phyloP scores from a whole-genome alignment of 1,284 basidiomycete species.

The Heliocybe sulcata region DNA sequence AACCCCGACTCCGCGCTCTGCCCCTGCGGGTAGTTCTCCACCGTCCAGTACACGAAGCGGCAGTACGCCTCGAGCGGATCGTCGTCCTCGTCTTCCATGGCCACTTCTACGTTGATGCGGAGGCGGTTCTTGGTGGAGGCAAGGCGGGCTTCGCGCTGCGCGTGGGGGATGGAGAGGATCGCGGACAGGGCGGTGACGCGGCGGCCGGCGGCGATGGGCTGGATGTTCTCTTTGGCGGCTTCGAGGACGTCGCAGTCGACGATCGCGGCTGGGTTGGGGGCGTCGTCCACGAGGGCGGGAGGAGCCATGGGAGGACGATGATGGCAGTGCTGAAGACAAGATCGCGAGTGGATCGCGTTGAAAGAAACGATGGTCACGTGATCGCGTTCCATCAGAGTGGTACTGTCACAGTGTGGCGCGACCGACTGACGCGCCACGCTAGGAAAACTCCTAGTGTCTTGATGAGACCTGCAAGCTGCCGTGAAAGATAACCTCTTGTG shows the following conservation, averaged over 20 bases:
- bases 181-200: conserved; percentile 67
- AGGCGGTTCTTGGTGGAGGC: conserved; percentile 53
- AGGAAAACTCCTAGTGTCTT: no score
- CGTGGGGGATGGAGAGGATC: conserved; percentile 66
- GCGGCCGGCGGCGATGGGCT: conserved; percentile 66
- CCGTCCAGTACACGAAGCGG: conserved; percentile 62
- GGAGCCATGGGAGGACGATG: no score
- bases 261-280: conserved; percentile 27
- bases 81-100: conserved; percentile 29
- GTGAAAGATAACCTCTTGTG: no score
- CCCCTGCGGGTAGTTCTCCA: conserved; percentile 62
- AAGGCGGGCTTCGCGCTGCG: conserved; percentile 61
- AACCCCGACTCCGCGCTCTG: conserved; percentile 69
- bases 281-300: conserved; percentile 10
- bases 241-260: conserved; percentile 78
- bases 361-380: neutral
- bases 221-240: conserved; percentile 78
- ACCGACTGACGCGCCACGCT: no score
- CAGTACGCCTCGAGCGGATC: conserved; percentile 54
- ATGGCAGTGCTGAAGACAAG: neutral
- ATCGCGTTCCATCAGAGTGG: neutral
- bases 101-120: conserved; percentile 43
- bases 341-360: neutral
- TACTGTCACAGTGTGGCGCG: no score
- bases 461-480: no score